Evolutionary conservation across 495 filamentous ascomycete genomes (phyloP), one percentile per base, ranked within the genome.

Genomic region (Aspergillus hancockii): DNA sequence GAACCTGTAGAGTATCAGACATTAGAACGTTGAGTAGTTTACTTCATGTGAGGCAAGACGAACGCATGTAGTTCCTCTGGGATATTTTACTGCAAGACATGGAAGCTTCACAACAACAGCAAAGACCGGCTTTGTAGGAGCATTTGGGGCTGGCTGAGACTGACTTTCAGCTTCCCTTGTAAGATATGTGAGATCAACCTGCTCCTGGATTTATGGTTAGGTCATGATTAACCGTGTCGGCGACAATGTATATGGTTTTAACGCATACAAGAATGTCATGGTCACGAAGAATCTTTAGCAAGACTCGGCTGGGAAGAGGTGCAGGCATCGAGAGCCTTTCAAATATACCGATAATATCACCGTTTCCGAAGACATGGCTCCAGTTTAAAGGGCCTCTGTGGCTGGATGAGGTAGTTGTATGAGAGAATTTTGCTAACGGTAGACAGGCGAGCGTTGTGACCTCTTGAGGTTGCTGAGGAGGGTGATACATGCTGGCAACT

Each of bases 21-120:
- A 16, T n/a, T 28, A 38, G 14, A 9, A 5, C 3, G 6, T 46
- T 14, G 18, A 18, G 14, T 57, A n/a, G 52, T 23, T 7, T n/a
- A n/a, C 13, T 18, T 1, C 8, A 16, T 54, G n/a, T 25, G 19
- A 8, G 10, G 34, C 30, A 18, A 41, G 16, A 61, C 59, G 41
- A 66, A 59, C 53, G 63, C 65, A 54, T 65, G 50, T 19, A 46
- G 64, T 61, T 25, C 47, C 45, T 32, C 41, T 30, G 40, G 71
- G 70, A 59, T 75, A 80, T 55, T 76, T 78, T 21, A 80, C 62
- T 43, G 77, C 77, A 10, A 80, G 60, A 56, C 72, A 79, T 8
- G 77, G 77, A 2, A 63, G 54, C 46, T 76, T 80, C n/a, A 80
- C 72, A 18, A 80, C 66, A 31, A 79, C 70, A 8, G 74, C 70